phyloP scores from a whole-genome alignment of 2,329 filamentous ascomycete genomes.

The Talaromyces verruculosus region DNA sequence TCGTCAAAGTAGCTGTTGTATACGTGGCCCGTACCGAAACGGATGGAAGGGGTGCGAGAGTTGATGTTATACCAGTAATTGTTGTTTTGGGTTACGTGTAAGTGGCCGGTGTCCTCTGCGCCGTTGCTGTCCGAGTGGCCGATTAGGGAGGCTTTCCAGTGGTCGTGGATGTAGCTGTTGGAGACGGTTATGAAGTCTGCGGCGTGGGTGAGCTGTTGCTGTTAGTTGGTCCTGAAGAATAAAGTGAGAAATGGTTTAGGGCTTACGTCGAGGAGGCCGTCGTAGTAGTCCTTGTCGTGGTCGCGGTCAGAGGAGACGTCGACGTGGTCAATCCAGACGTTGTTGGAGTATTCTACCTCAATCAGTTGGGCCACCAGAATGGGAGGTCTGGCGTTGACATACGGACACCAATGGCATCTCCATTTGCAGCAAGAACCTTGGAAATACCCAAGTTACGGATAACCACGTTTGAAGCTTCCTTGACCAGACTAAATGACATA shows the following conservation, averaged over 20 bases:
- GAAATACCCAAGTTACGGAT: background rate
- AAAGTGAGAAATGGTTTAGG: background rate
- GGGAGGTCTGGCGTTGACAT: background rate
- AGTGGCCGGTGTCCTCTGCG: background rate
- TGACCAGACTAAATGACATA: background rate
- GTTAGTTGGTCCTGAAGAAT: background rate
- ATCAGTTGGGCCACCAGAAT: background rate
- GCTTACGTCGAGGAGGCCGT: background rate
- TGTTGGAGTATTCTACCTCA: background rate
- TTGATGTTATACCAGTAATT: background rate
- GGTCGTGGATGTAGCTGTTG: conserved; percentile 56
- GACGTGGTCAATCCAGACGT: conserved; percentile 1
- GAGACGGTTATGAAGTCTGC: conserved; percentile 59
- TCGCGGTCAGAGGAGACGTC: background rate
- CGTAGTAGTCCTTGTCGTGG: conserved; percentile 1
- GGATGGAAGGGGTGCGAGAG: background rate
- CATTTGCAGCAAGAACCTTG: background rate
- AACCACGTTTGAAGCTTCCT: background rate
- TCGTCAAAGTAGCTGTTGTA: background rate
- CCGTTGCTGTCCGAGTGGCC: background rate
- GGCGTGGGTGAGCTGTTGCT: conserved; percentile 54
- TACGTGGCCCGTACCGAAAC: background rate
- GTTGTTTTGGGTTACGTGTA: background rate
- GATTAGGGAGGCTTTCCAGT: conserved; percentile 63
- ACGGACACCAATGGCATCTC: background rate